Conservation (phyloP, 2,329 filamentous ascomycete genomes). For the Paraphaeosphaeria minitans region DNA sequence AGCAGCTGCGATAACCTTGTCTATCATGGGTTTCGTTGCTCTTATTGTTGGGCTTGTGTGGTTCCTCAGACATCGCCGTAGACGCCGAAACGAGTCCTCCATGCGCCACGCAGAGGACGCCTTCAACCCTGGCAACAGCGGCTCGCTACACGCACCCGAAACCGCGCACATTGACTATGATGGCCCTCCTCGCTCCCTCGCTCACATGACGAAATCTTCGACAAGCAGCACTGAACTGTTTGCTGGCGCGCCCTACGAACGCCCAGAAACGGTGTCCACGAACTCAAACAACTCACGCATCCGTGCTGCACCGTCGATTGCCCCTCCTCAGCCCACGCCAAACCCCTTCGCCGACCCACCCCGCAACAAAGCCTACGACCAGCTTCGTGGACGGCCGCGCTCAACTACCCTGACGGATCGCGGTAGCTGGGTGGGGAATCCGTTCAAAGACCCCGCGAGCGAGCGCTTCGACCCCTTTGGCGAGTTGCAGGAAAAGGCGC, state of each 20-base stretch:
- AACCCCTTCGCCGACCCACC: slow-evolving; percentile 45
- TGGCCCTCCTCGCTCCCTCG: slow-evolving; percentile 10
- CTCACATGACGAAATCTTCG: slow-evolving; percentile 30
- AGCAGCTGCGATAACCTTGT: slow-evolving; percentile 38
- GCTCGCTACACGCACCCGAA: slow-evolving; percentile 27
- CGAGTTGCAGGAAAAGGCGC: slow-evolving; percentile 41
- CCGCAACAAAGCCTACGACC: slow-evolving; percentile 44
- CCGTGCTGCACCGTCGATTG: slow-evolving; percentile 1
- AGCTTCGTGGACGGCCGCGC: slow-evolving; percentile 37
- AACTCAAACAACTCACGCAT: slow-evolving; percentile 25
- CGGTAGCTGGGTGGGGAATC: slow-evolving; percentile 42
- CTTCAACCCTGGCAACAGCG: slow-evolving; percentile 32
- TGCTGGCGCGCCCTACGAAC: slow-evolving; percentile 29
- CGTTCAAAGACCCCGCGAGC: slow-evolving; percentile 41
- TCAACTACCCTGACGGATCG: slow-evolving; percentile 44
- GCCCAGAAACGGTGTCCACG: slow-evolving; percentile 43
- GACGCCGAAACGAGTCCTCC: slow-evolving; percentile 18
- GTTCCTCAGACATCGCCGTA: slow-evolving; percentile 33
- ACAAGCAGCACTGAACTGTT: slow-evolving; percentile 36
- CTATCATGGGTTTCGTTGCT: slow-evolving; percentile 35
- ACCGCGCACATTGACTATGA: slow-evolving; percentile 24
- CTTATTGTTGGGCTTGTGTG: slow-evolving; percentile 29
- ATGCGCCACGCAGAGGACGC: slow-evolving; percentile 31
- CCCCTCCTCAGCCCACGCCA: slow-evolving; percentile 29
- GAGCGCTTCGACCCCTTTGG: slow-evolving; percentile 47